Evolutionary conservation across 805 yeast species (phyloP), one percentile per base, ranked within the genome.

Genomic region (Clavispora vitiphila): DNA sequence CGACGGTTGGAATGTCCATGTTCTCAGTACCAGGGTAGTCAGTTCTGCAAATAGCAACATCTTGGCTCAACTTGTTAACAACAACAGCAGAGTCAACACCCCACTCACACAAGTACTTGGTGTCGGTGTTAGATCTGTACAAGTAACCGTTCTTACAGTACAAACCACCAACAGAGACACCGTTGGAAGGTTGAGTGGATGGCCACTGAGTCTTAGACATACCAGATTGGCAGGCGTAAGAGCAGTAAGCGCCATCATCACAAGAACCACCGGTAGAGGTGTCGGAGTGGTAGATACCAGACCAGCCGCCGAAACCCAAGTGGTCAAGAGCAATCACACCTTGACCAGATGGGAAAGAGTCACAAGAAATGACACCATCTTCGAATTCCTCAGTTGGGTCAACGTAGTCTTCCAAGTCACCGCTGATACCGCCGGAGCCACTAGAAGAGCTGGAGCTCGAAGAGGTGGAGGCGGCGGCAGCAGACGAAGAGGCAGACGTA

Each of bases 181-280:
- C 89, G 57, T 67, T 76, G 30, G 77, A 44, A 30, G 89, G 89
- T 66, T 82, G 89, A 25, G 61, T 53, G 32, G 76, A 60, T 30
- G 88, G 88, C 87, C 87, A 82, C 67, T 82, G 89, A 44, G 88
- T 81, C 72, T 82, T 82, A 56, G 87, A 80, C 84, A 79, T 79
- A 72, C 89, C 89, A 31, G 87, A 74, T 60, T 80, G 83, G 63
- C 89, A 82, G 40, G 87, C 86, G 60, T 82, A 82, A 40, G 88
- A 82, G 62, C 89, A 91, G 81, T 86, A 88, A 58, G 78, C 78
- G 44, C 97, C 98, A 54, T 90, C 96, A 49, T 71, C 64, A 76
- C 99, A 91, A 36, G 76, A 57, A 39, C 84, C 74, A 48, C 87
- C 77, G 49, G 87, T 80, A 50, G 76, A 70, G 46, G 75, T 76